phyloP scores from a whole-genome alignment of 371 early-diverging fungal species.

The Zychaea mexicana region DNA sequence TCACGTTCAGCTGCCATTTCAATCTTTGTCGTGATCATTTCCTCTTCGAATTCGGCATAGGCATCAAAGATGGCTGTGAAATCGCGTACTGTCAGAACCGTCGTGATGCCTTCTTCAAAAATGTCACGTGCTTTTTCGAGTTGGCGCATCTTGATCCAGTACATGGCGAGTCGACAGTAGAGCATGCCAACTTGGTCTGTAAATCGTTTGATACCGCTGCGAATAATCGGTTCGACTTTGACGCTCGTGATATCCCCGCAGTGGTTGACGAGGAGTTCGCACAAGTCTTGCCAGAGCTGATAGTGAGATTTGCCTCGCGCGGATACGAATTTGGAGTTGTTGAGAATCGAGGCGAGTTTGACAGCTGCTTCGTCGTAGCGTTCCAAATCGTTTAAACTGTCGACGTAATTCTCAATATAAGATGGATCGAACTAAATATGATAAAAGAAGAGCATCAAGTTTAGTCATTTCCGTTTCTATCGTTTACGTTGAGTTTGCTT shows the following conservation, averaged over 20 bases:
- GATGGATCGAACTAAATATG: conserved; percentile 76
- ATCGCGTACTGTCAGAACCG: conserved; percentile 89
- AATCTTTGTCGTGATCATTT: conserved; percentile 77
- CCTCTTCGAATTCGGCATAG: conserved; percentile 91
- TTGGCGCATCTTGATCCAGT: conserved; percentile 77
- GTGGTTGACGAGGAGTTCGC: conserved; percentile 80
- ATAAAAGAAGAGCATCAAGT: not conserved
- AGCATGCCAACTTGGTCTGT: conserved; percentile 87
- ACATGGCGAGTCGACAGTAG: conserved; percentile 87
- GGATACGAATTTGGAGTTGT: conserved; percentile 72
- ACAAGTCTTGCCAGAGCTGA: conserved; percentile 88
- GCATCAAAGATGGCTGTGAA: conserved; percentile 96
- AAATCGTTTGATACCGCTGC: conserved; percentile 87
- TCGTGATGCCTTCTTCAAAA: conserved; percentile 89
- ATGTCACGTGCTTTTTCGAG: conserved; percentile 90
- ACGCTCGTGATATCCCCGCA: conserved; percentile 67
- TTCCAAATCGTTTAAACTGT: conserved; percentile 66
- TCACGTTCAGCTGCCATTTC: conserved; percentile 68
- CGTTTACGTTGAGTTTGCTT: conserved; percentile 1
- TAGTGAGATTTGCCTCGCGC: conserved; percentile 75
- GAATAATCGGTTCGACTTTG: conserved; percentile 80
- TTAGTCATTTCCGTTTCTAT: not conserved
- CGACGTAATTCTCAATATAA: conserved; percentile 74
- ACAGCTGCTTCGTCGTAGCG: conserved; percentile 86
- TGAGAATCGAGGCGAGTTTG: conserved; percentile 74